Evolutionary conservation across 441 rosid species (phyloP).

Genomic region (Eruca vesicaria): DNA sequence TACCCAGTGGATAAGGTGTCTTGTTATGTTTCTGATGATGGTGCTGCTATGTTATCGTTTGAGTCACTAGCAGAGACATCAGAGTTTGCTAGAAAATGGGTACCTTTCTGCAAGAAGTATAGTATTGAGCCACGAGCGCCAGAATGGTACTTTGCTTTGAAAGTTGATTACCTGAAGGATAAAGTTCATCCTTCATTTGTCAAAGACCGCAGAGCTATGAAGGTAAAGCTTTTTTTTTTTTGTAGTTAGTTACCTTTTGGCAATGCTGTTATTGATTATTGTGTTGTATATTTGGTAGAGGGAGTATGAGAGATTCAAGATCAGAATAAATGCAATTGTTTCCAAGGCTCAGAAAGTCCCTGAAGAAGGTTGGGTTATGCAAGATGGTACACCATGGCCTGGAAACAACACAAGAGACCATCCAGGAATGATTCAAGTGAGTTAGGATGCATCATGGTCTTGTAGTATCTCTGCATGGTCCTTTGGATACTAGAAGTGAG

Average conservation of each 20-base stretch:
- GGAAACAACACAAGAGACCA: constrained; percentile 97
- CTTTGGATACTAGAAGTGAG: not conserved
- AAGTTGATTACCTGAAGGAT: constrained; percentile 94
- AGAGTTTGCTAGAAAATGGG: constrained; percentile 98
- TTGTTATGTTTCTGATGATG: constrained; percentile 97
- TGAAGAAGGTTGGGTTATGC: constrained; percentile 99
- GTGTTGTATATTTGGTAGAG: constrained; percentile 52
- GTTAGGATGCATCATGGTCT: not conserved
- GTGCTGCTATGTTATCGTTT: constrained; percentile 96
- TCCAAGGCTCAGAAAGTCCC: constrained; percentile 88
- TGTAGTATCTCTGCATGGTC: constrained; percentile 1
- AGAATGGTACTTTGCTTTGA: constrained; percentile 89
- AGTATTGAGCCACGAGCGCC: constrained; percentile 97
- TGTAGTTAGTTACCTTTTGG: constrained; percentile 12
- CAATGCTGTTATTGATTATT: not conserved
- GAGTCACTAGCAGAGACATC: constrained; percentile 94
- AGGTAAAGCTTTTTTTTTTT: constrained; percentile 44
- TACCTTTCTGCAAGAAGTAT: constrained; percentile 90
- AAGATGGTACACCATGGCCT: constrained; percentile 99
- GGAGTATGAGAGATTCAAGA: constrained; percentile 94
- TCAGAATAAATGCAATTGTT: constrained; percentile 87
- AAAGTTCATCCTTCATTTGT: constrained; percentile 96
- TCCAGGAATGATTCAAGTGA: constrained; percentile 99
- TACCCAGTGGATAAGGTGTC: constrained; percentile 98
- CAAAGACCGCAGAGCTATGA: constrained; percentile 98